These are phyloP conservation scores for Myriosclerotinia curreyana DNA, from an alignment of 2,329 filamentous ascomycete genomes.

Conservation along the genomic window DNA sequence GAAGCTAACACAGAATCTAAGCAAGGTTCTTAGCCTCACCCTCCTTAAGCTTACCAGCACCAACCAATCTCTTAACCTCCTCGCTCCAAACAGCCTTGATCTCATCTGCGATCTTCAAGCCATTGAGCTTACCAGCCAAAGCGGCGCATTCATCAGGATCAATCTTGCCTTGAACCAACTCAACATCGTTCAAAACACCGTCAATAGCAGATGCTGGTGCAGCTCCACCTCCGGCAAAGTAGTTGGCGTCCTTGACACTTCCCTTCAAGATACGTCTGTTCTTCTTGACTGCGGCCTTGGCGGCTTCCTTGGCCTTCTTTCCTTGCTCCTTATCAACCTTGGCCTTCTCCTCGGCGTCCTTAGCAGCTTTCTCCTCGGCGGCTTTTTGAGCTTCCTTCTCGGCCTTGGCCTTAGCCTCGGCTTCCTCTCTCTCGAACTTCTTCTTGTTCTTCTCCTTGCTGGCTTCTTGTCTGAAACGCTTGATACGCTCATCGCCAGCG, in stretches of 20 bases:
- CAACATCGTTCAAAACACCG: constrained; percentile 77
- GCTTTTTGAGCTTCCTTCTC: constrained; percentile 81
- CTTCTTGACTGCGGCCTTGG: constrained; percentile 99
- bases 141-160: constrained; percentile 86
- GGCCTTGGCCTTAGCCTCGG: constrained; percentile 81
- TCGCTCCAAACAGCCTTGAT: constrained; percentile 81
- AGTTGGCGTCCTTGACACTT: constrained; percentile 96
- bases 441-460: constrained; percentile 97
- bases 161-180: constrained; percentile 81
- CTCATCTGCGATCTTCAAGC: constrained; percentile 73
- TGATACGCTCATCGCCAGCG: constrained; percentile 88
- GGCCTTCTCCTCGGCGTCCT: constrained; percentile 81
- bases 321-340: constrained; percentile 77
- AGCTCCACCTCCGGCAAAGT: constrained; percentile 74
- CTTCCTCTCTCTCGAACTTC: constrained; percentile 83
- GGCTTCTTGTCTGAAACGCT: constrained; percentile 90
- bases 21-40: constrained; percentile 69
- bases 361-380: constrained; percentile 73
- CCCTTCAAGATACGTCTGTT: constrained; percentile 97
- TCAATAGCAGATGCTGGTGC: constrained; percentile 76
- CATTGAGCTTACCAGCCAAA: constrained; percentile 75
- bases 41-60: constrained; percentile 80
- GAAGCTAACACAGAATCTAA: constrained; percentile 24
- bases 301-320: constrained; percentile 98
- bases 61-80: constrained; percentile 75